phyloP scores from a whole-genome alignment of 2,329 filamentous ascomycete species.

The Aspergillus terreus region DNA sequence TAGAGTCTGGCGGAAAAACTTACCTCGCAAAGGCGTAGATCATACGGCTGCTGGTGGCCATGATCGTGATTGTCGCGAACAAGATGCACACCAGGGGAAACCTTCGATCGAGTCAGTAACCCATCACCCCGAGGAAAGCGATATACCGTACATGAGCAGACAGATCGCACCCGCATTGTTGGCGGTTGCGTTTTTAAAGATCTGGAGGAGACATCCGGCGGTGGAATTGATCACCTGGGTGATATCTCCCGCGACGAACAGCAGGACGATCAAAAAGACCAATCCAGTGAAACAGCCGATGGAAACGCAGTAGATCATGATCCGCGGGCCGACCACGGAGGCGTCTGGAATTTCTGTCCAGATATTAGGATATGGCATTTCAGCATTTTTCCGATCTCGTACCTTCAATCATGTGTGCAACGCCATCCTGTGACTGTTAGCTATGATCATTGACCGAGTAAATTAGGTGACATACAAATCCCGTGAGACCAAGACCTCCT shows the following conservation, averaged over 20 bases:
- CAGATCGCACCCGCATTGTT: constrained; percentile 61
- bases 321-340: constrained; percentile 57
- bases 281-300: constrained; percentile 63
- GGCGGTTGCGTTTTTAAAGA: constrained; percentile 59
- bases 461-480: constrained; percentile 42
- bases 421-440: constrained; percentile 28
- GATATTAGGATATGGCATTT: constrained; percentile 4
- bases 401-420: constrained; percentile 53
- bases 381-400: not conserved
- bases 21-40: constrained; percentile 33
- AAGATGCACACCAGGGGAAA: constrained; percentile 30
- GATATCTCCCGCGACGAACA: constrained; percentile 61
- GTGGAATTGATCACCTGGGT: constrained; percentile 53
- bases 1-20: not conserved
- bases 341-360: constrained; percentile 39
- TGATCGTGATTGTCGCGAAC: constrained; percentile 30
- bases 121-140: not conserved
- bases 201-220: constrained; percentile 59
- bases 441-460: not conserved
- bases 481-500: constrained; percentile 53
- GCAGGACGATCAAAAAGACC: constrained; percentile 59
- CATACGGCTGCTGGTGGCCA: constrained; percentile 35
- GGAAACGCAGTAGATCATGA: constrained; percentile 62
- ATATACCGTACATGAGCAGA: constrained; percentile 51
- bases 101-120: constrained; percentile 13